phyloP scores from a whole-genome alignment of 2,329 filamentous ascomycete species.

The Parascedosporium putredinis region DNA sequence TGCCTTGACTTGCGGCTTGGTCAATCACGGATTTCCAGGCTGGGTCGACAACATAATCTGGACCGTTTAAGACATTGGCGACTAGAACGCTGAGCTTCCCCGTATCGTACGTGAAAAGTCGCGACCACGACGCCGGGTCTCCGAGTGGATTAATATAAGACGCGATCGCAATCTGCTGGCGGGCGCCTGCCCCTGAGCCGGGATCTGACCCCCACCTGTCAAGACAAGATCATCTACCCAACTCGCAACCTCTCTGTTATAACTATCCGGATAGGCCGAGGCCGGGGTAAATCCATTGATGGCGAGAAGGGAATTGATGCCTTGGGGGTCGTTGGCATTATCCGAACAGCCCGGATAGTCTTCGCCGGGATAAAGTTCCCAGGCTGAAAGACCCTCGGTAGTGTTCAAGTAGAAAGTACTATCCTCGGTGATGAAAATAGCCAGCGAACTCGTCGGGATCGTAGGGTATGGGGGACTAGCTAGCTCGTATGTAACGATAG shows the following conservation, averaged over 20 bases:
- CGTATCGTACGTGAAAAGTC: constrained; percentile 1
- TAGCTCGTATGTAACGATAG: not conserved
- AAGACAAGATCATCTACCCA: not conserved
- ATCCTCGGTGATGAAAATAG: not conserved
- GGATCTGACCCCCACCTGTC: not conserved
- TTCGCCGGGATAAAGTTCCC: not conserved
- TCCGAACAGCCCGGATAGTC: not conserved
- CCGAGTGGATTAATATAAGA: constrained; percentile 5
- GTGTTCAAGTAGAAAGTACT: not conserved
- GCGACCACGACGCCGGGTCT: constrained; percentile 3
- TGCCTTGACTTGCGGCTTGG: not conserved
- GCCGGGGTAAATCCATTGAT: not conserved
- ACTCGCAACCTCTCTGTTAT: not conserved
- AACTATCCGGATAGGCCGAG: not conserved
- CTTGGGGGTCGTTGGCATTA: not conserved
- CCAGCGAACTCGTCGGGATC: not conserved
- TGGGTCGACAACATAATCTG: not conserved
- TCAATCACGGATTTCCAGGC: constrained; percentile 7
- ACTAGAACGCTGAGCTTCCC: constrained; percentile 3
- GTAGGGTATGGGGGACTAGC: not conserved
- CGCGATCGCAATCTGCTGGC: constrained; percentile 6
- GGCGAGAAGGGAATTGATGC: not conserved
- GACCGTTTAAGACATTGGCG: constrained; percentile 6
- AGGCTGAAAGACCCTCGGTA: not conserved
- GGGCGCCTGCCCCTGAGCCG: not conserved